Evolutionary conservation across 129 eudicot species (phyloP), one percentile per base, ranked within the genome.

Genomic region (Arctium lappa): DNA sequence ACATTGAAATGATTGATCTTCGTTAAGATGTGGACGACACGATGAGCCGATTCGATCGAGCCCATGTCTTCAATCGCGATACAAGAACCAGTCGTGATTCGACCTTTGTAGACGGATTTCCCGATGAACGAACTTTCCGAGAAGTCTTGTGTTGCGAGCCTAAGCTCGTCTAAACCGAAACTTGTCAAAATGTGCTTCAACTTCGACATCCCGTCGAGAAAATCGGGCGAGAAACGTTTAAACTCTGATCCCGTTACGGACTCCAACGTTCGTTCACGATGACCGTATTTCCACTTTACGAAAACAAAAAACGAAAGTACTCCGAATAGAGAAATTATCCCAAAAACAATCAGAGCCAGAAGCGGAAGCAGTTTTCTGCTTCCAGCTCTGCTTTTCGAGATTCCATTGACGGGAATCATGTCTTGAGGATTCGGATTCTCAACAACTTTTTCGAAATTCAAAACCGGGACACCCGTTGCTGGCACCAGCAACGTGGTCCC

Each of bases 1-100:
- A 89, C 93, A 18, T 89, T 89, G 4, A 87, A 69, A 71, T 89
- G 93, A 36, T 87, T 87, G 13, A 86, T 87, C 39, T 82, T 85
- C n/a, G 90, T 87, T 74, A 89, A 69, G 29, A 89, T 89, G 74
- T 46, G 12, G 68, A 87, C 74, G 0, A 85, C 90, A 77, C 81
- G 86, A 27, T 78, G 37, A 11, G 85, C 88, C 4, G 76, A 85
- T 81, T 85, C 81, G 27, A 72, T 63, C 44, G 85, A 87, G 3
- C 71, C 66, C 86, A 78, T 87, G 29, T 77, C 78, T 72, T 87
- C 84, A 5, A 89, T 87, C n/a, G 83, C 91, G 29, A 83, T 39
- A 65, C n/a, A 37, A 56, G 29, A 22, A 40, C 31, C 85, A 0
- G 69, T 33, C 0, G 79, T 22, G 0, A 85, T 76, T 63, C 53